These are phyloP conservation scores for Salix arbutifolia DNA, from an alignment of 345 rosid genomes.

Conservation along the genomic window DNA sequence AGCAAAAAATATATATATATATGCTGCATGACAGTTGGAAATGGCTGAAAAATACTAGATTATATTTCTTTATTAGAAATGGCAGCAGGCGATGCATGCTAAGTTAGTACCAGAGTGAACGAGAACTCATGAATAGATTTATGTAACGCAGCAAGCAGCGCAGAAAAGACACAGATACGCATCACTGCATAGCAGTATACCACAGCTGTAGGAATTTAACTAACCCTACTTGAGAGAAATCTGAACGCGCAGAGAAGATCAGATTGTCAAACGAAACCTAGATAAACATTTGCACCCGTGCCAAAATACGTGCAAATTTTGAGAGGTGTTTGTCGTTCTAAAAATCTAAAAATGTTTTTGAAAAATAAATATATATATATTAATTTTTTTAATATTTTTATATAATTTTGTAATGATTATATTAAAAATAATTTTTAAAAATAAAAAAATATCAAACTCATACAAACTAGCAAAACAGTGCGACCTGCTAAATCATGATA, in stretches of 20 bases:
- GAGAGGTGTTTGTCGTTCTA: too few species aligned
- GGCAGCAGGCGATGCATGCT: not conserved
- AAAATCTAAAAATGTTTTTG: too few species aligned
- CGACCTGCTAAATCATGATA: not conserved
- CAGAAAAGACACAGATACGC: not conserved
- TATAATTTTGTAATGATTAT: too few species aligned
- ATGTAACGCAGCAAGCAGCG: not conserved
- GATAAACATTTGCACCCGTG: not conserved
- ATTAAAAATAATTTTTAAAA: too few species aligned
- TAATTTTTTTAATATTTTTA: too few species aligned
- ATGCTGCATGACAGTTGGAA: not conserved
- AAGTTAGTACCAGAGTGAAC: not conserved
- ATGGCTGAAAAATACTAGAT: not conserved
- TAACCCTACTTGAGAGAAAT: not conserved
- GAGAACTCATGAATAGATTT: not conserved
- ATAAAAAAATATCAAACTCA: too few species aligned
- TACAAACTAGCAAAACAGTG: too few species aligned
- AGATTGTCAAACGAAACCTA: not conserved
- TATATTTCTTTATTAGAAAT: not conserved
- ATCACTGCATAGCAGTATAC: not conserved
- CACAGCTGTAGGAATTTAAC: not conserved
- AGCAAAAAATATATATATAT: not conserved
- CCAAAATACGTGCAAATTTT: not conserved
- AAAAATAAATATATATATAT: too few species aligned
- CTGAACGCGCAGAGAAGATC: not conserved